Percentiles rank a stretch among this genome's conserved stretches.
Conservation (phyloP, 192 early-diverging fungal species). For the Podila horticola region DNA sequence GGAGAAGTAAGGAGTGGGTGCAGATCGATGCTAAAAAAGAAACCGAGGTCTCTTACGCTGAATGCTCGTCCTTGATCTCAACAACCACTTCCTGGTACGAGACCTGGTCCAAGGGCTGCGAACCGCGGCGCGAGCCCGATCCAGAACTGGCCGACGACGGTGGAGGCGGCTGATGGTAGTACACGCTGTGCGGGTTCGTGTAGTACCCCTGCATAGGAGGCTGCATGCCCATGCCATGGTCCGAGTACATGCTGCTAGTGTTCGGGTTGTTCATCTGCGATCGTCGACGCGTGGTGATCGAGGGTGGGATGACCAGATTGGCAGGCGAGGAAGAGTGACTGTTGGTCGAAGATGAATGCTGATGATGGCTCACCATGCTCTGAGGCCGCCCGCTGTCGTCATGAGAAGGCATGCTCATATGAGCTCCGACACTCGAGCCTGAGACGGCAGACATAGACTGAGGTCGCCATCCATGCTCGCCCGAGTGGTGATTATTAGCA, state of each 20-base stretch:
- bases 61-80: too few species aligned
- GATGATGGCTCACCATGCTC: too few species aligned
- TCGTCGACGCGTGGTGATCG: constrained; percentile 33
- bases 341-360: not conserved
- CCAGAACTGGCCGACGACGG: not conserved
- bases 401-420: too few species aligned
- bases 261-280: constrained; percentile 20
- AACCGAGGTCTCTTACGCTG: too few species aligned
- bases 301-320: constrained; percentile 23
- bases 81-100: too few species aligned
- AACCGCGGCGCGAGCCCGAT: not conserved
- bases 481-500: not conserved
- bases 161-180: not conserved
- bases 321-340: not conserved
- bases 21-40: too few species aligned
- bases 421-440: not conserved
- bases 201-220: not conserved
- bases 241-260: not conserved
- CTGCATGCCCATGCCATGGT: not conserved
- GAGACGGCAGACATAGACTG: not conserved
- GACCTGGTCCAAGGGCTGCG: too few species aligned
- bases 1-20: too few species aligned
- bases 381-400: too few species aligned
- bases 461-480: not conserved
- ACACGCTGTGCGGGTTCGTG: not conserved